A percentile compares a stretch with the other conserved stretches of the same genome.
These are phyloP conservation scores for Penicillium soppii DNA, from an alignment of 495 filamentous ascomycete genomes.

Conservation along the genomic window DNA sequence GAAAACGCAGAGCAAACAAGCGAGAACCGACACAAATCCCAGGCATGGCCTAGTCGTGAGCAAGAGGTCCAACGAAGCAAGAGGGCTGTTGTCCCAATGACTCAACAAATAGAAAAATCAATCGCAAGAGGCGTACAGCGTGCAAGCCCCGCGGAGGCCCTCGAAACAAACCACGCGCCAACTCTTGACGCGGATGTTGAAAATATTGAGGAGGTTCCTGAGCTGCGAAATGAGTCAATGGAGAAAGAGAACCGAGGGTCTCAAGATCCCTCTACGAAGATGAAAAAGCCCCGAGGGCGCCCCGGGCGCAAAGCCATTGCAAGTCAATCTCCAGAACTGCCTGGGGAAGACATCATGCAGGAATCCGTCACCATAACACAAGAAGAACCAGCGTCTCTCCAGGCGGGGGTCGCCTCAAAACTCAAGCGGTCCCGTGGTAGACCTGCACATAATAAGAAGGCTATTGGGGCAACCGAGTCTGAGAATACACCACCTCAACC, in stretches of 20 bases:
- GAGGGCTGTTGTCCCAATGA: too few relatives aligned
- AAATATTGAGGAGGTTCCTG: neutral
- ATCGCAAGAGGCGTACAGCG: neutral
- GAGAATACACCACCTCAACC: neutral
- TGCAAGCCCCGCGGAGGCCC: neutral
- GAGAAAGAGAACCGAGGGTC: neutral
- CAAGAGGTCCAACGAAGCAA: neutral
- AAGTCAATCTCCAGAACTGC: neutral
- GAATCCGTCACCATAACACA: neutral
- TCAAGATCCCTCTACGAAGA: neutral
- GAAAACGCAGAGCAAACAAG: neutral
- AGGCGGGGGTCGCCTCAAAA: neutral
- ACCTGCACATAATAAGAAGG: constrained; percentile 4
- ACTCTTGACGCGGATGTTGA: neutral
- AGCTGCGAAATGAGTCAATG: neutral
- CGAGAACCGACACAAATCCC: constrained; percentile 16
- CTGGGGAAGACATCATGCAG: neutral
- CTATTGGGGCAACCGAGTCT: neutral
- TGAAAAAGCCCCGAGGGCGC: constrained; percentile 6
- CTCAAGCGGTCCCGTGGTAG: constrained; percentile 12
- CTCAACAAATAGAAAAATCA: neutral
- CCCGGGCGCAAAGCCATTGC: neutral
- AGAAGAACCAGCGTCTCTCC: neutral
- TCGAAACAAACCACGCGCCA: neutral
- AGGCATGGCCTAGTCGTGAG: constrained; percentile 10